Base-by-base conservation (phyloP, 306 rosid genomes). In the Erythrophleum fordii region DNA sequence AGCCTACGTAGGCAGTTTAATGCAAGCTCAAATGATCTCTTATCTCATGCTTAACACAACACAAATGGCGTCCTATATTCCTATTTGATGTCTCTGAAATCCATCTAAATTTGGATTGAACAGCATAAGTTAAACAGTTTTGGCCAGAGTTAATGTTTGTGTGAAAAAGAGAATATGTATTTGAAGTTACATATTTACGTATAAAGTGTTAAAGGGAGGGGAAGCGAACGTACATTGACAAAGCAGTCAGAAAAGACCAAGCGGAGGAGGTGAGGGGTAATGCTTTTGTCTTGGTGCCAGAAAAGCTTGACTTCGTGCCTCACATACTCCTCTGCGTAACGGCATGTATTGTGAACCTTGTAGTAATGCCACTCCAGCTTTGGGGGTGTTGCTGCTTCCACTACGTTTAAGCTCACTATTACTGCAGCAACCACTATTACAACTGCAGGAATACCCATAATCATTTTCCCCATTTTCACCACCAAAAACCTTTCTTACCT, bases 171-270 rank as follows among this genome's bases (percentile, higher is more conserved):
- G 42, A 39, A 39, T 31, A 31, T 39, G 42, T 7, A 39, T n/a
- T n/a, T n/a, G n/a, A n/a, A n/a, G n/a, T 31, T 31, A 31, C 34
- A 31, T 31, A 4, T 31, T 4, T 31, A 4, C 34, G 4, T 31
- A 31, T 4, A 4, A 31, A 31, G 34, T 31, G 41, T 37, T 31
- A 55, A 55, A n/a, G n/a, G 28, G 6, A 58, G 34, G 55, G 17
- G n/a, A 48, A 25, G 37, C 52, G 10, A 41, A 37, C 91, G 37
- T 89, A 91, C 95, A 8, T 81, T 87, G 53, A 89, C 84, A 23
- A 92, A 89, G 85, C 98, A 94, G 71, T 94, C 97, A 0, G 97
- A 45, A 58, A 80, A 94, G 76, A 84, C 82, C 90, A 94, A 59
- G 26, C 92, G 92, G 16, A 89, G 91, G 80, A 94, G 89, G 86